Percentiles rank a stretch among this genome's conserved stretches.
Conservation (phyloP, 2,329 filamentous ascomycete genomes). For the Ophiostoma ulmi region DNA sequence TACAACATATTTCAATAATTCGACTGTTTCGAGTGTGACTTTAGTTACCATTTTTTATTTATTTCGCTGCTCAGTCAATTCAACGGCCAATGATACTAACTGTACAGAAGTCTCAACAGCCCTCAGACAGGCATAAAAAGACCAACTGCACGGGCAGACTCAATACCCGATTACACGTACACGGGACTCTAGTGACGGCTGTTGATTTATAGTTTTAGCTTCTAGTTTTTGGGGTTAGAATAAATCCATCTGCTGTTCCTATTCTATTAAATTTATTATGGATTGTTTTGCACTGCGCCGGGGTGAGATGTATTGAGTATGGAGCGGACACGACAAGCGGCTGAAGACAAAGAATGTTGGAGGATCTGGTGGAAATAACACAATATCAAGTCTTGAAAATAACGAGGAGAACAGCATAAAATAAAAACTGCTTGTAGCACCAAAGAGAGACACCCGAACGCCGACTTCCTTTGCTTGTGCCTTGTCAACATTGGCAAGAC, state of each 20-base stretch:
- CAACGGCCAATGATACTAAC: background rate
- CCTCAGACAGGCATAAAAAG: background rate
- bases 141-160: background rate
- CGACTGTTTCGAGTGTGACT: no score
- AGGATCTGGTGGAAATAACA: background rate
- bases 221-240: no score
- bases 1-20: no score
- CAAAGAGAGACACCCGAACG: background rate
- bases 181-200: background rate
- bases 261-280: no score
- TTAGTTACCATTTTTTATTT: no score
- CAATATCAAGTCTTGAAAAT: background rate
- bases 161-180: background rate
- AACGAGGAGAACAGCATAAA: background rate
- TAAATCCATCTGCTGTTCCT: background rate
- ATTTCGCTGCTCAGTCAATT: background rate
- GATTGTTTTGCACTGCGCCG: background rate
- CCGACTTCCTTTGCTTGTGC: background rate
- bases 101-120: background rate
- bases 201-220: background rate
- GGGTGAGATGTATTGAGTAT: background rate
- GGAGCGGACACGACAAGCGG: background rate
- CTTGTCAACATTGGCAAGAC: background rate
- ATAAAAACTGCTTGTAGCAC: background rate
- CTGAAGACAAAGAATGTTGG: background rate